Conservation (phyloP, 169 alveolate genomes). For the Eimeria brunetti region DNA sequence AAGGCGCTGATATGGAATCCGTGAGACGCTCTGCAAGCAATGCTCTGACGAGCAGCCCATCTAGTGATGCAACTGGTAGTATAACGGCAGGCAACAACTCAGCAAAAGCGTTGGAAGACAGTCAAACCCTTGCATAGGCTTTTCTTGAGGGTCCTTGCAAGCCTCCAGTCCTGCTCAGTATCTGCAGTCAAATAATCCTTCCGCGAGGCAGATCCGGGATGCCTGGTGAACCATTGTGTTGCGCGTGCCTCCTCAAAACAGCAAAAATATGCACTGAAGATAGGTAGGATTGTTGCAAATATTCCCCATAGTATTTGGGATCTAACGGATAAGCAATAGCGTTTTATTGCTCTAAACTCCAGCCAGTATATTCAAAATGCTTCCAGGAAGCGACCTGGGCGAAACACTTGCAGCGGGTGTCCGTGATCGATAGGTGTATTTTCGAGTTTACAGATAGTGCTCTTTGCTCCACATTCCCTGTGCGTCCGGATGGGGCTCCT, state of each 20-base stretch:
- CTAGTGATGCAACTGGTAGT: neutral
- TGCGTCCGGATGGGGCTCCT: neutral
- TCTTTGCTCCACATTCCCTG: neutral
- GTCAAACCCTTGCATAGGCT: neutral
- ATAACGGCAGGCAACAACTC: neutral
- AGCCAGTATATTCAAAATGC: neutral
- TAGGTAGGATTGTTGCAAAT: neutral
- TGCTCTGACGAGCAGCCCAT: neutral
- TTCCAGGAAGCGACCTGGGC: neutral
- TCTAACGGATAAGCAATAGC: neutral
- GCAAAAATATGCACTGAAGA: neutral
- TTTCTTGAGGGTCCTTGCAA: neutral
- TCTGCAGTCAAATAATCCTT: neutral
- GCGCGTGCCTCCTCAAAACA: neutral
- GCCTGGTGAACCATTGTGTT: neutral
- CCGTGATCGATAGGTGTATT: neutral
- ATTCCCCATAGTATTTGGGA: neutral
- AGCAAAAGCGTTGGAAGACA: neutral
- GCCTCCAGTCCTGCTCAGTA: neutral
- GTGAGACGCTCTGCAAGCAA: neutral
- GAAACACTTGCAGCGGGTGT: neutral
- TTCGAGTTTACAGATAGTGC: neutral
- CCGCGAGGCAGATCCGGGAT: neutral
- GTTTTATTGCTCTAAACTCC: neutral
- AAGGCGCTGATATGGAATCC: neutral